Evolutionary conservation across 805 yeast species (phyloP), one percentile per base, ranked within the genome.

Genomic region (Tetrapisispora pingtungensis): DNA sequence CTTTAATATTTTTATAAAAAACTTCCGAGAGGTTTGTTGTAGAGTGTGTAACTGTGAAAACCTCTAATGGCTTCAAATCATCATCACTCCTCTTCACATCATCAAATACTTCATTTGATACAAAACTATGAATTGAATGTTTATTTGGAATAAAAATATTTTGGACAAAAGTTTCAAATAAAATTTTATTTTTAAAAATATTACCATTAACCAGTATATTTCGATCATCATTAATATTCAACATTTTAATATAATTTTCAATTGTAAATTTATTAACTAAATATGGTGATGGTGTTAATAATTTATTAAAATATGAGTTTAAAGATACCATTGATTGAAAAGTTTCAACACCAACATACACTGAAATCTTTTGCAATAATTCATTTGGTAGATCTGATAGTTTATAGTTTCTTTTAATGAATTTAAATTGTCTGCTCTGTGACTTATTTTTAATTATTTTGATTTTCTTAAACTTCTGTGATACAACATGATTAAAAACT

Each of bases 281-380:
- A 22, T 43, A 47, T 22, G 34, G 32, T 3, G 51, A 47, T 1
- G 57, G 58, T 18, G 41, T 36, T 26, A 61, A 46, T 32, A 46
- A 43, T 4, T 38, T 18, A 15, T 49, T 36, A 33, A 59, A 53
- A 37, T 43, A 49, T 35, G 40, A 50, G 39, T 53, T 55, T 40
- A 56, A 31, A 7, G 13, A 8, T n/a, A 12, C 3, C 37, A 40
- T 22, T 43, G 36, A 17, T 45, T 46, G 46, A 13, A 19, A 15
- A 2, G 22, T n/a, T 15, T 39, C 34, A 20, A 41, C 44, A 8
- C 33, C 34, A n/a, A 46, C 22, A 10, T 44, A 37, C 4, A 50
- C 22, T 30, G 48, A 53, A 14, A 53, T 49, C 10, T 27, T 27
- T 41, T 51, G 52, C 4, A 53, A 30, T 6, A 53, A 19, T 33